Percentiles rank a stretch among this genome's conserved stretches.
Evolutionary conservation across 31 red algal species (phyloP).

Genomic region (Porphyra umbilicalis): DNA sequence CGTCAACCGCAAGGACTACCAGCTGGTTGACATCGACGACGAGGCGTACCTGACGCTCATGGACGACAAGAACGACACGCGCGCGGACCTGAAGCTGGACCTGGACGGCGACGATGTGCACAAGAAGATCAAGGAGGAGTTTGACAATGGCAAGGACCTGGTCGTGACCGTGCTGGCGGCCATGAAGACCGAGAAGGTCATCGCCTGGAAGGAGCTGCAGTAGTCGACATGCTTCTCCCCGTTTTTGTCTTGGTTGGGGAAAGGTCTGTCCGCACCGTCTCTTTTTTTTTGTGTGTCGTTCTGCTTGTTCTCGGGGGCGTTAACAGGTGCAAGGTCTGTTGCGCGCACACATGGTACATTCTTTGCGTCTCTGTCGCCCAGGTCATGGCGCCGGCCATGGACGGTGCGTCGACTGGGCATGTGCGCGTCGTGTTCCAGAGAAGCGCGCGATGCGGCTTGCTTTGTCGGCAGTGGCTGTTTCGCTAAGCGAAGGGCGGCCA

Average conservation of each 20-base stretch:
- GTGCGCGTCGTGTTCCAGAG: too few relatives aligned
- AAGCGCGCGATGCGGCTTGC: too few relatives aligned
- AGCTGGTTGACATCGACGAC: constrained; percentile 92
- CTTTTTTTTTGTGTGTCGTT: background rate
- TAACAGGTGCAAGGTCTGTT: background rate
- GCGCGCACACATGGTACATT: background rate
- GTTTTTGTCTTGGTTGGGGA: too few relatives aligned
- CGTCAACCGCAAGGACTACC: constrained; percentile 86
- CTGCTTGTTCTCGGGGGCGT: background rate
- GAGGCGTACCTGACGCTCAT: constrained; percentile 89
- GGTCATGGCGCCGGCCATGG: too few relatives aligned
- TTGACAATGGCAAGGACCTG: constrained; percentile 82
- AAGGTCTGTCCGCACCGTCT: background rate
- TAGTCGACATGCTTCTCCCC: constrained; percentile 20
- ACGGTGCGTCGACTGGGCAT: too few relatives aligned
- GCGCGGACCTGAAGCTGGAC: constrained; percentile 82
- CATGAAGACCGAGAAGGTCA: constrained; percentile 87
- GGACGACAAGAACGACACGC: constrained; percentile 92
- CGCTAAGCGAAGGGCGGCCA: too few relatives aligned
- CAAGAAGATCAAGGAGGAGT: constrained; percentile 89
- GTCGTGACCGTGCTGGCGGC: constrained; percentile 80
- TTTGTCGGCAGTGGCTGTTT: too few relatives aligned
- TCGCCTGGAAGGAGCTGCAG: constrained; percentile 83
- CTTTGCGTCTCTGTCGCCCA: too few relatives aligned
- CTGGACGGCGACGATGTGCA: constrained; percentile 70